Percentiles rank a stretch among this genome's conserved stretches.
These are phyloP conservation scores for Camptophora hylomeconis DNA, from an alignment of 2,329 filamentous ascomycete genomes.

Conservation along the genomic window DNA sequence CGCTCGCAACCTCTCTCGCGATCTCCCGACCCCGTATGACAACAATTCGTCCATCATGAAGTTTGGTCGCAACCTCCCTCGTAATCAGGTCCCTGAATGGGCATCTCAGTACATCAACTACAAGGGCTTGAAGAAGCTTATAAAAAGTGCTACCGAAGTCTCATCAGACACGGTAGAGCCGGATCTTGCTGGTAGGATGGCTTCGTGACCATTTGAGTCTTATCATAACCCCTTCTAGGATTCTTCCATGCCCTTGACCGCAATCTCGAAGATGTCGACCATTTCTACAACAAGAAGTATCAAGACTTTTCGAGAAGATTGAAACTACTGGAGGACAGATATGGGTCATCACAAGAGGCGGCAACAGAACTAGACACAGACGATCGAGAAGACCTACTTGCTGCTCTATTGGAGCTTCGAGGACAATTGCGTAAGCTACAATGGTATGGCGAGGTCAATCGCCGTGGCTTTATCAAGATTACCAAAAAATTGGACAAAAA, in stretches of 20 bases:
- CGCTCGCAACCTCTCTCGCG: no score
- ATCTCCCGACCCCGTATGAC: no score
- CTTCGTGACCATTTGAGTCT: constrained; percentile 17
- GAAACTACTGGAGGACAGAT: constrained; percentile 75
- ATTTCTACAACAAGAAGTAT: constrained; percentile 94
- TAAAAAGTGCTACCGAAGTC: constrained; percentile 61
- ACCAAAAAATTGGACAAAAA: constrained; percentile 99
- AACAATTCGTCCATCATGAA: constrained; percentile 31
- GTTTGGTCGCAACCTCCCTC: constrained; percentile 35
- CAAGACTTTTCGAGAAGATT: constrained; percentile 71
- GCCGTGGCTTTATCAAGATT: constrained; percentile 91
- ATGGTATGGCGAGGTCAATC: constrained; percentile 97
- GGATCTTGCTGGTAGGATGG: constrained; percentile 74
- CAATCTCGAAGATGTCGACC: constrained; percentile 92
- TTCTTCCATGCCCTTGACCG: constrained; percentile 96
- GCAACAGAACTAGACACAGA: constrained; percentile 67
- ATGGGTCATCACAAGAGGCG: constrained; percentile 59
- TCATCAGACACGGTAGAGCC: constrained; percentile 59
- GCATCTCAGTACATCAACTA: constrained; percentile 38
- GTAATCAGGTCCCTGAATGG: constrained; percentile 39
- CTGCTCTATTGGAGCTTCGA: constrained; percentile 75
- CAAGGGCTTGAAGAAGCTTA: constrained; percentile 70
- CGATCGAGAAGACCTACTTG: constrained; percentile 83
- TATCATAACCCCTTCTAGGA: constrained; percentile 41
- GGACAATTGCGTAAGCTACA: constrained; percentile 80